A percentile compares a stretch with the other conserved stretches of the same genome.
Evolutionary conservation across 2,329 filamentous ascomycete species (phyloP).

Genomic region (Malbranchea zuffiana): DNA sequence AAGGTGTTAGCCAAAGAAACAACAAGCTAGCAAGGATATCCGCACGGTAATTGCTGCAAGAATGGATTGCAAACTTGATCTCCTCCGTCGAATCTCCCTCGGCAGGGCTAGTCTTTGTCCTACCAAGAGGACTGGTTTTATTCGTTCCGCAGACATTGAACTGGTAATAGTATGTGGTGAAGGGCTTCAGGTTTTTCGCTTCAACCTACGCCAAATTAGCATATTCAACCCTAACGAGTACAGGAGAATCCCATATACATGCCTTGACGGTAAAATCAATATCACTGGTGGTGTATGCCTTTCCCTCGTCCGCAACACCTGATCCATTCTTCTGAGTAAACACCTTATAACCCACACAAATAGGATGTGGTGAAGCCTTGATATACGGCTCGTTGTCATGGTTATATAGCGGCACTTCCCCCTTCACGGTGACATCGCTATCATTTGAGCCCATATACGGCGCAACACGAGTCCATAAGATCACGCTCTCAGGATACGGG

Average conservation of each 20-base stretch:
- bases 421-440: slow-evolving; percentile 7
- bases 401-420: slow-evolving; percentile 8
- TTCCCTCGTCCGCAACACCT: slow-evolving; percentile 44
- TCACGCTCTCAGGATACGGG: slow-evolving; percentile 33
- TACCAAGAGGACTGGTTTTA: background rate
- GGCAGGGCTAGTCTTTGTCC: slow-evolving; percentile 1
- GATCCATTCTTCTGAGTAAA: slow-evolving; percentile 38
- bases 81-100: slow-evolving; percentile 33
- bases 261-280: slow-evolving; percentile 66
- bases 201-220: slow-evolving; percentile 42
- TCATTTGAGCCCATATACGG: slow-evolving; percentile 36
- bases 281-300: slow-evolving; percentile 58
- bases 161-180: slow-evolving; percentile 54
- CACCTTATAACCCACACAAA: slow-evolving; percentile 55
- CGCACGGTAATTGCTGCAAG: slow-evolving; percentile 59
- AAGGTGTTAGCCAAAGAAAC: slow-evolving; percentile 10
- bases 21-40: no score
- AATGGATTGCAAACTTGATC: slow-evolving; percentile 57
- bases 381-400: slow-evolving; percentile 5
- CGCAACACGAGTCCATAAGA: slow-evolving; percentile 34
- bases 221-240: background rate
- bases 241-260: slow-evolving; percentile 5
- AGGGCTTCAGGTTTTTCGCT: slow-evolving; percentile 50
- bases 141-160: slow-evolving; percentile 50
- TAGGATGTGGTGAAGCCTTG: slow-evolving; percentile 3